Evolutionary conservation across 331 rosid species (phyloP).

Genomic region (Stylosanthes scabra): DNA sequence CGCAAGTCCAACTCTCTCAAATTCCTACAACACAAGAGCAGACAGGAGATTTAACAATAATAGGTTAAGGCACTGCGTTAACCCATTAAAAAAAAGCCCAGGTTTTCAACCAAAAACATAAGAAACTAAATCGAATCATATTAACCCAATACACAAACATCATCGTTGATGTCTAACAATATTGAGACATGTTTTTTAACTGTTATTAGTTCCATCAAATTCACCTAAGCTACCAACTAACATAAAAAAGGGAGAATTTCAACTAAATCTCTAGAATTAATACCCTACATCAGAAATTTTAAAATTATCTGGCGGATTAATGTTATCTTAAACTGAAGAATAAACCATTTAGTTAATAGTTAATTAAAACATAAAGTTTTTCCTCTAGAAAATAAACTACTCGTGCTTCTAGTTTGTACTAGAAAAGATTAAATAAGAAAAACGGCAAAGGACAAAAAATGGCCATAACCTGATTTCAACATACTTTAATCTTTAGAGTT

Average conservation of each 20-base stretch:
- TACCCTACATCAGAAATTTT: neutral
- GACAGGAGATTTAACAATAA: conserved; percentile 20
- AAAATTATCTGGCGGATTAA: neutral
- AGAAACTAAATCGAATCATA: too few species aligned
- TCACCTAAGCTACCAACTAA: neutral
- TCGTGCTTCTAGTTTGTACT: too few species aligned
- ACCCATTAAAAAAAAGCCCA: neutral
- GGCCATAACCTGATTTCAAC: too few species aligned
- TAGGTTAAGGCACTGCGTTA: neutral
- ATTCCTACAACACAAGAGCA: conserved; percentile 63
- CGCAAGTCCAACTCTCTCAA: conserved; percentile 84
- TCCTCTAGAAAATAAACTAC: too few species aligned
- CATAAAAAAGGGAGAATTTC: neutral
- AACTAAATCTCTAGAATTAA: neutral
- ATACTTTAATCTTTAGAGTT: too few species aligned
- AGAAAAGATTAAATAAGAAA: too few species aligned
- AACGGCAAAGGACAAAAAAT: too few species aligned
- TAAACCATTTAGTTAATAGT: too few species aligned
- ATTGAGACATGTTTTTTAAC: neutral
- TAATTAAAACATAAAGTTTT: too few species aligned
- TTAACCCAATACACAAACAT: neutral
- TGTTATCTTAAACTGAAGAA: neutral
- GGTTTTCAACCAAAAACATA: neutral
- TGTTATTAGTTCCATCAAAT: neutral
- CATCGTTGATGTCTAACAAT: neutral